Conservation (phyloP, 306 rosid species). For the Vachellia pachyceras region DNA sequence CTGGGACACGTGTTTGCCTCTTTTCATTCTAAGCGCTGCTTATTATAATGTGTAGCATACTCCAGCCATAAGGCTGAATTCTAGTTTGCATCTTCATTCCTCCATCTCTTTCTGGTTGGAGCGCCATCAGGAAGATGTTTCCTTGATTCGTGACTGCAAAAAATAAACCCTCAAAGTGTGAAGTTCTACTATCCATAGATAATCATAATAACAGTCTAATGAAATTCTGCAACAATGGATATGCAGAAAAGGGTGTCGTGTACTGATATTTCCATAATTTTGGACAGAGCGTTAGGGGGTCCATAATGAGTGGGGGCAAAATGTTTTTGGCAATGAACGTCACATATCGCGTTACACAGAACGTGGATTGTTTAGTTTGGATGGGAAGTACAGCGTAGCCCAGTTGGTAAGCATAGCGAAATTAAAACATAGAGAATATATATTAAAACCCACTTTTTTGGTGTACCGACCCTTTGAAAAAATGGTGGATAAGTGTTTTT, state of each 20-base stretch:
- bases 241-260: neutral
- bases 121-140: neutral
- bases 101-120: neutral
- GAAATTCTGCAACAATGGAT: neutral
- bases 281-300: neutral
- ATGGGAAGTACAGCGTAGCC: neutral
- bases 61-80: too few relatives aligned
- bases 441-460: neutral
- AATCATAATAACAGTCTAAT: neutral
- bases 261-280: neutral
- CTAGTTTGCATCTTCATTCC: neutral
- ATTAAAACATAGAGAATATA: neutral
- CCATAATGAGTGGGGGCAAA: neutral
- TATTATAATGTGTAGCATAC: too few relatives aligned
- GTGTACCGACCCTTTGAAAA: too few relatives aligned
- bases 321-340: neutral
- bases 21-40: too few relatives aligned
- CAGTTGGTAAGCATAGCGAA: neutral
- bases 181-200: neutral
- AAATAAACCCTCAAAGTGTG: neutral
- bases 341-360: neutral
- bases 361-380: neutral
- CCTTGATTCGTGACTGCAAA: neutral
- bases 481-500: too few relatives aligned
- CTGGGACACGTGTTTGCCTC: neutral